Conservation (phyloP, 2,329 filamentous ascomycete genomes). For the Zalaria obscura region DNA sequence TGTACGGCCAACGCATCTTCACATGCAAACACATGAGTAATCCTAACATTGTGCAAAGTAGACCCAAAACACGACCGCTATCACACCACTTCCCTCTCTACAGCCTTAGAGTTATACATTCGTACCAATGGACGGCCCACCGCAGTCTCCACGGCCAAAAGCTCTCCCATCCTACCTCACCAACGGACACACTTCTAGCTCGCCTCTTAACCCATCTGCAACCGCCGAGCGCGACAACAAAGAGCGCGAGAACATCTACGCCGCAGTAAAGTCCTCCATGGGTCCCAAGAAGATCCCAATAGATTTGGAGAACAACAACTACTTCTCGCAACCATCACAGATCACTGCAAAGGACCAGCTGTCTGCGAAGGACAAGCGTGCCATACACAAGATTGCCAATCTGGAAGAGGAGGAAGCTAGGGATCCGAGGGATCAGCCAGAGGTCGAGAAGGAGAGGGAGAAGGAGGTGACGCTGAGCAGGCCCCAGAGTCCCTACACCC, state of each 20-base stretch:
- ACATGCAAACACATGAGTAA: too few species aligned
- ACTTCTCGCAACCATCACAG: slow-evolving; percentile 1
- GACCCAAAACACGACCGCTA: too few species aligned
- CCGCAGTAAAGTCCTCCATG: slow-evolving; percentile 45
- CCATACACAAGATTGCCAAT: slow-evolving; percentile 8
- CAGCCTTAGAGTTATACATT: neutral
- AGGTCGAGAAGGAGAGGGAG: slow-evolving; percentile 40
- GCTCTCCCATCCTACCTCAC: slow-evolving; percentile 42
- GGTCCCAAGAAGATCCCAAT: slow-evolving; percentile 30
- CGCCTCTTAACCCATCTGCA: slow-evolving; percentile 30
- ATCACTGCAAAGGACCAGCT: neutral
- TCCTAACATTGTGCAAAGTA: neutral
- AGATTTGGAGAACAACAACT: slow-evolving; percentile 22
- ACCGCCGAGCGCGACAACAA: slow-evolving; percentile 29
- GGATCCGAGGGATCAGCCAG: slow-evolving; percentile 39
- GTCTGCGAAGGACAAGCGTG: slow-evolving; percentile 4
- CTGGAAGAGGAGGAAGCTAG: slow-evolving; percentile 36
- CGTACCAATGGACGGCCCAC: slow-evolving; percentile 29
- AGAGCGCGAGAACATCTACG: slow-evolving; percentile 43
- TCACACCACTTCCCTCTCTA: neutral
- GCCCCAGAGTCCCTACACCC: slow-evolving; percentile 32
- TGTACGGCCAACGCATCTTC: too few species aligned
- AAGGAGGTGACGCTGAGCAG: slow-evolving; percentile 35
- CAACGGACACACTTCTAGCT: slow-evolving; percentile 33
- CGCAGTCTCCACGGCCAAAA: slow-evolving; percentile 24